Evolutionary conservation across 176 grass and related monocot species (phyloP).

Genomic region (Aechmea fasciata): DNA sequence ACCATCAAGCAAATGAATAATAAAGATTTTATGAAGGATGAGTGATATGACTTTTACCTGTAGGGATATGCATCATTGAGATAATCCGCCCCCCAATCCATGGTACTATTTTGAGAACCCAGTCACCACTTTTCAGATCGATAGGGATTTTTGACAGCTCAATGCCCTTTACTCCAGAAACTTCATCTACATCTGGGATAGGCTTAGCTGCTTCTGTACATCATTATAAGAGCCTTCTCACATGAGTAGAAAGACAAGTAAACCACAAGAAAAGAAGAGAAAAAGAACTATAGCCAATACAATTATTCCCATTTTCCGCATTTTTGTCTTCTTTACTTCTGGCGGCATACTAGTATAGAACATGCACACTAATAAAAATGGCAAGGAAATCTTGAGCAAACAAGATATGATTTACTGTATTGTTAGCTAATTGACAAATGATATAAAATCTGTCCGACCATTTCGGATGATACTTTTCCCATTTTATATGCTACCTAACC

Average conservation of each 20-base stretch:
- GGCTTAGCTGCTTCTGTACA: slow-evolving; percentile 48
- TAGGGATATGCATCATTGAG: slow-evolving; percentile 81
- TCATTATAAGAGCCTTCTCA: not conserved
- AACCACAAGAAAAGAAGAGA: not conserved
- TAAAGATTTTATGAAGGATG: not conserved
- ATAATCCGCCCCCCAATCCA: slow-evolving; percentile 93
- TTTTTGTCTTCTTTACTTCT: no score
- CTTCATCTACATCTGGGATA: slow-evolving; percentile 56
- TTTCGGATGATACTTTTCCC: no score
- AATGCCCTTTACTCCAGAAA: slow-evolving; percentile 40
- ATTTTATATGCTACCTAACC: no score
- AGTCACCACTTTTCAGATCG: slow-evolving; percentile 78
- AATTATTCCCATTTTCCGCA: no score
- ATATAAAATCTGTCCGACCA: no score
- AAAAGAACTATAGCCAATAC: no score
- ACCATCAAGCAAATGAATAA: not conserved
- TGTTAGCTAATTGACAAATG: no score
- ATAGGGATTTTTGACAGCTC: slow-evolving; percentile 83
- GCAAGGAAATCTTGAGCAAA: no score
- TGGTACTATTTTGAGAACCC: slow-evolving; percentile 74
- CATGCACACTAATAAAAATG: no score
- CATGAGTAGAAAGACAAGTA: not conserved
- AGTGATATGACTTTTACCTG: slow-evolving; percentile 40
- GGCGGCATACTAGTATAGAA: no score
- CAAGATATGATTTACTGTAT: no score